Base-by-base conservation (phyloP, 768 basidiomycete genomes). In the Russula lepida region DNA sequence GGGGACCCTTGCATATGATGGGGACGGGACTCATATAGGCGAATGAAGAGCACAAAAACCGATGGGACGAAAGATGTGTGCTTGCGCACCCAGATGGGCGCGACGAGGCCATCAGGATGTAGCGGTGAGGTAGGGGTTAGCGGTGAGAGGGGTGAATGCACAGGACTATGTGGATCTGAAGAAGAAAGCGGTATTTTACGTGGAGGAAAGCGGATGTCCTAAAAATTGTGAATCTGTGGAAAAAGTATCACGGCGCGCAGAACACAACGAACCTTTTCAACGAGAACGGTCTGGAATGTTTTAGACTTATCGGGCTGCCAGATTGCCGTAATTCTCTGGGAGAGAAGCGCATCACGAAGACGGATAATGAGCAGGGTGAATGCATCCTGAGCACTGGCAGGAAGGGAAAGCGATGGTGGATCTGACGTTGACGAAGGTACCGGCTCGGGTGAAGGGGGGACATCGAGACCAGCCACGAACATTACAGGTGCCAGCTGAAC, bases 11-110 rank as follows among this genome's bases (percentile, higher is more conserved):
- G 70, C 6, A 75, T 69, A n/a, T 73, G 66, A 30, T 63, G 56
- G 12, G 72, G 72, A 0, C 81, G 79, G 23, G 75, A 75, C 71
- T 98, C 95, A 69, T 78, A 93, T 62, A 98, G 77, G 58, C 90
- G 84, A 58, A 90, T 74, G 71, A 98, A 97, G 62, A 97, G 78
- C 9, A 98, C 89, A 72, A 98, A 95, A 0, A 98, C 95, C 25
- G 91, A 87, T 0, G 97, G 97, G 0, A 98, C 74, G 33, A 97
- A 84, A 1, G 90, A 84, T 0, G 90, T 90, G 69, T 99, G 97
- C 73, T 98, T 99, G 47, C 94, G 81, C 35, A 98, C 85, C 97
- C 97, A 99, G 70, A 98, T 92, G 1, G 97, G 97, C 3, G 97
- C 93, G 56, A 99, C 92, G 56, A 99, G 75, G 0, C 97, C 97